Evolutionary conservation across 2,329 filamentous ascomycete species (phyloP), one percentile per base, ranked within the genome.

Genomic region (Colletotrichum sp.): DNA sequence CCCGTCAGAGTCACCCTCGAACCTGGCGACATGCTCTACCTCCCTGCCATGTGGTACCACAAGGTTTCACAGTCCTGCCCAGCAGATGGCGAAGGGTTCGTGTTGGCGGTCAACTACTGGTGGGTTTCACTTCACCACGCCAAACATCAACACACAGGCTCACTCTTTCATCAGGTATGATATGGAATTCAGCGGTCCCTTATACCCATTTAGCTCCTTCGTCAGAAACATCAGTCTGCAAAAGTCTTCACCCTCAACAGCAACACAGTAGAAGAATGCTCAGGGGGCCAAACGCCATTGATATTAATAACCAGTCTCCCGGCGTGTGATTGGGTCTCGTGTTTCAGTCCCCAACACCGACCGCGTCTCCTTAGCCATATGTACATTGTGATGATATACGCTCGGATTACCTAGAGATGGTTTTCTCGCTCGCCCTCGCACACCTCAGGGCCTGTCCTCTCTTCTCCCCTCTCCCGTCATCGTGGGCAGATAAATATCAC

Each of bases 101-200:
- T 94, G 57, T 92, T 94, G 71, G 94, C 95, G 2, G 92, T 96
- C 49, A 97, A 97, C 80, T 96, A 96, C 83, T 97, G 95, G 93
- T 93, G 83, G 81, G 86, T 80, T 15, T 69, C 39, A 16, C 30
- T 64, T n/a, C 21, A 18, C 24, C 34, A 21, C 12, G 36, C 36
- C 63, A 28, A 18, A 30, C 18, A 34, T 39, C 67, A 44, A 28
- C 16, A 28, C 16, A 12, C 16, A 8, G 18, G 8, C 69, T 63
- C n/a, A 49, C 34, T 8, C 8, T 10, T 36, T 10, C 3, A 34
- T 21, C 26, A 94, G 92, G 93, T 96, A 96, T 79, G 94, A 96
- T 81, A 94, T 96, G 90, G 93, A 95, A 34, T 96, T 95, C 79
- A 88, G 88, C 30, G 94, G 94, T 0, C 89, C 91, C 0, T 90